Base-by-base conservation (phyloP, 208 protist genomes). In the Acanthamoeba castellanii region DNA sequence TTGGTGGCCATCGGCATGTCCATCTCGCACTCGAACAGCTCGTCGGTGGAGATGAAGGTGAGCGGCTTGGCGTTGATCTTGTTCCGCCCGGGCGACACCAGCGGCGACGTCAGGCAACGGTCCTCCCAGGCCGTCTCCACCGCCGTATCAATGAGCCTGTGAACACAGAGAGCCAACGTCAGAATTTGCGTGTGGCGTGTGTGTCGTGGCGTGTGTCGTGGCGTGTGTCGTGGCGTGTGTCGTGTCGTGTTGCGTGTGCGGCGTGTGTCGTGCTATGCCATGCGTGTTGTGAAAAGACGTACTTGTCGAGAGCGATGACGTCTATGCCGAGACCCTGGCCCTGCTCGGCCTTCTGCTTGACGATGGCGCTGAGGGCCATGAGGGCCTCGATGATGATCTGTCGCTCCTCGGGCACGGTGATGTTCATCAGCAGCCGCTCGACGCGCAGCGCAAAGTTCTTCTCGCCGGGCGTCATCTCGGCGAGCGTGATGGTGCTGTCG, bases 361-460 rank as follows among this genome's bases (percentile, higher is more conserved):
- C 42, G 72, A 81, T 50, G 72, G 72, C 72, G 30, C 72, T 81
- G 72, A 81, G 72, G 20, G 72, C 72, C 72, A 81, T 81, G 37
- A 81, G 42, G 42, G 72, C 72, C 72, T 81, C 72, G 59, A 90
- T 90, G 84, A 64, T 90, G 84, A 90, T 90, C 59, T 64, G 57
- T 6, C 84, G 84, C 57, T 90, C 52, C 30, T 90, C 84, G 52
- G 84, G 84, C 16, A 90, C 52, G 84, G 50, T 64, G 84, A 90
- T 90, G 84, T 70, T 64, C 52, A 70, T 90, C 7, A 90, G 59
- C 22, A 90, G 84, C 30, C 84, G 52, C 84, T 90, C 84, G 32
- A 90, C 84, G 59, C 84, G 84, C 47, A 90, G 37, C 47, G 84
- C 84, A 90, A 90, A 90, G 59, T 90, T 90, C 84, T 90, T 90